Base-by-base conservation (phyloP, 768 basidiomycete genomes). In the Fistulinella prunicolor region DNA sequence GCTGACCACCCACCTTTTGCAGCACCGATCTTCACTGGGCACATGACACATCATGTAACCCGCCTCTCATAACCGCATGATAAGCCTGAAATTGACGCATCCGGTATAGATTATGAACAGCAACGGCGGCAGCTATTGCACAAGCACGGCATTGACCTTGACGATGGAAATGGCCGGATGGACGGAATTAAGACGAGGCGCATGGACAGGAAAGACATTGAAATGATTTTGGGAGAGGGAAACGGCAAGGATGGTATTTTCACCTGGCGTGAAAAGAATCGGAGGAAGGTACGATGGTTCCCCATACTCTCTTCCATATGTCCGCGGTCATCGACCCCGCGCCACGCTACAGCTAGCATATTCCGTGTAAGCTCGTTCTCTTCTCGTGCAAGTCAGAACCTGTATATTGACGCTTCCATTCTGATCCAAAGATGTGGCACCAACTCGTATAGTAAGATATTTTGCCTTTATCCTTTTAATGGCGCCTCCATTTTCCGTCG, bases 21-120 rank as follows among this genome's bases (percentile, higher is more conserved):
- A 92, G 89, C 46, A 89, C 91, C 49, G 88, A 94, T 75, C 77
- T 93, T 50, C 94, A 95, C 70, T 96, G 94, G 94, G 90, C 92
- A 19, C 94, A 97, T 69, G 94, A 98, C 70, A 94, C 92, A 22
- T 86, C 86, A 47, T 94, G 90, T 91, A 54, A 56, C 69, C 51
- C 41, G 6, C 30, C 38, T 17, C 37, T 52, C 38, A 44, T 47
- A 16, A 49, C 40, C 37, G 19, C 46, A 44, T 38, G 43, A 46
- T 19, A 40, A 24, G 36, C 19, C 21, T 42, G 22, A 37, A 9
- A 45, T 55, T 65, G 46, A 66, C 47, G 22, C 52, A 48, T 43
- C 34, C 24, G 24, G 38, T 29, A 37, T 52, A 92, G 89, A 98
- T 74, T 98, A 93, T 68, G 94, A 97, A 60, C 89, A 94, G 58